A percentile compares a stretch with the other conserved stretches of the same genome.
These are phyloP conservation scores for Lathyrus sativus DNA, from an alignment of 306 rosid genomes.

Conservation along the genomic window DNA sequence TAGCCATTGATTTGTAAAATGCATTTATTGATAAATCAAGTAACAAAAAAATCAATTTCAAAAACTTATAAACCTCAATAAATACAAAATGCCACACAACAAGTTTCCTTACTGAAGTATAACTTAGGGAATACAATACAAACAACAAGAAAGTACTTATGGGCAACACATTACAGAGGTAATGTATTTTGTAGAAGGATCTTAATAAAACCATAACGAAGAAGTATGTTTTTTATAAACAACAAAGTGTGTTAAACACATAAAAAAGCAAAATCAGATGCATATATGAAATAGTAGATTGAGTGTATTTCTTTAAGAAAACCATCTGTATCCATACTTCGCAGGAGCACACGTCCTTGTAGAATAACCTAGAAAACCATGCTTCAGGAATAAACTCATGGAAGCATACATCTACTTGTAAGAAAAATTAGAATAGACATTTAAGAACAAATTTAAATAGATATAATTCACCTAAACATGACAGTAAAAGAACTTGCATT, in stretches of 20 bases:
- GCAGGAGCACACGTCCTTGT: neutral
- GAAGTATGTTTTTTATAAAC: no score
- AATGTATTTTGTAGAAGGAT: slow-evolving; percentile 23
- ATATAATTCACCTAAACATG: neutral
- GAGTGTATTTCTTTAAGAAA: neutral
- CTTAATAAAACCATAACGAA: slow-evolving; percentile 16
- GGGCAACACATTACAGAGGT: slow-evolving; percentile 2
- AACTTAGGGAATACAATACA: neutral
- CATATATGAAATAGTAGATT: no score
- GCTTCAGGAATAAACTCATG: slow-evolving; percentile 16
- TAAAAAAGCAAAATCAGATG: neutral
- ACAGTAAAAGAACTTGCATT: slow-evolving; percentile 37
- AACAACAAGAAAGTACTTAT: neutral
- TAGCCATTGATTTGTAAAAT: neutral
- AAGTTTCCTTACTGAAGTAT: neutral
- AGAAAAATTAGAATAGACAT: neutral
- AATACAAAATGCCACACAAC: slow-evolving; percentile 1
- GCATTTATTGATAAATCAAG: neutral
- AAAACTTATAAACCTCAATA: slow-evolving; percentile 3
- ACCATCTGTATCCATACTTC: neutral
- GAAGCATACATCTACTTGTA: neutral
- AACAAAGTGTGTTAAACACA: neutral
- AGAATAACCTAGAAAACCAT: slow-evolving; percentile 13
- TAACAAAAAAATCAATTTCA: neutral
- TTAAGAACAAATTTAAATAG: slow-evolving; percentile 4